These are phyloP conservation scores for Leccinum arenicola DNA, from an alignment of 768 basidiomycete species.

Conservation along the genomic window DNA sequence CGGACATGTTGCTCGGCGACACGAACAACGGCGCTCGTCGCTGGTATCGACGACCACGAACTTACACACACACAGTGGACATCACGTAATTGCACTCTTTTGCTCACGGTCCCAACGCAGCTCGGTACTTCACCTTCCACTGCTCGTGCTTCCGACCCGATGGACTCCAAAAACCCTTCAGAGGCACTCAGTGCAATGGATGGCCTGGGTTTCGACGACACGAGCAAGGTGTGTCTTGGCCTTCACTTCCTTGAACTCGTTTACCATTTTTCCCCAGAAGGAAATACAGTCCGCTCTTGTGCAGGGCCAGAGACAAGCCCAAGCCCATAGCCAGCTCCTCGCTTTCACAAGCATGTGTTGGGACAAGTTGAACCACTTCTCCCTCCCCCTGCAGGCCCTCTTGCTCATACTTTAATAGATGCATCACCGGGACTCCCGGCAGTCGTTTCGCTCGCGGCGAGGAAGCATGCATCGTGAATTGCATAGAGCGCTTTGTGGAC, in stretches of 20 bases:
- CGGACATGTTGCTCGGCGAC: slow-evolving; percentile 2
- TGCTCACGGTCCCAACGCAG: slow-evolving; percentile 19
- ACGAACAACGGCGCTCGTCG: slow-evolving; percentile 7
- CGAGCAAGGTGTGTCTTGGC: slow-evolving; percentile 56
- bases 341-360: slow-evolving; percentile 82
- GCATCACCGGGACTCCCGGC: slow-evolving; percentile 75
- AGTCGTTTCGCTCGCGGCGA: slow-evolving; percentile 78
- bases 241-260: neutral
- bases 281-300: slow-evolving; percentile 80
- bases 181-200: slow-evolving; percentile 38
- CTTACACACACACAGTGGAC: neutral
- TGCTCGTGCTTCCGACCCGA: neutral
- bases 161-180: slow-evolving; percentile 26
- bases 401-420: slow-evolving; percentile 46
- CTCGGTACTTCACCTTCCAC: neutral
- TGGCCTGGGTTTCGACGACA: slow-evolving; percentile 57
- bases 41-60: slow-evolving; percentile 9
- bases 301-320: slow-evolving; percentile 76
- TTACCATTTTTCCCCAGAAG: slow-evolving; percentile 48
- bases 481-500: slow-evolving; percentile 91
- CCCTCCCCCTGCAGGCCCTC: neutral
- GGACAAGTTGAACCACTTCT: slow-evolving; percentile 69
- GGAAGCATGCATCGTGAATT: slow-evolving; percentile 80
- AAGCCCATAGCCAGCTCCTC: slow-evolving; percentile 73
- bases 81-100: slow-evolving; percentile 26